Base-by-base conservation (phyloP, 129 eudicot genomes). In the Mikania micrantha region DNA sequence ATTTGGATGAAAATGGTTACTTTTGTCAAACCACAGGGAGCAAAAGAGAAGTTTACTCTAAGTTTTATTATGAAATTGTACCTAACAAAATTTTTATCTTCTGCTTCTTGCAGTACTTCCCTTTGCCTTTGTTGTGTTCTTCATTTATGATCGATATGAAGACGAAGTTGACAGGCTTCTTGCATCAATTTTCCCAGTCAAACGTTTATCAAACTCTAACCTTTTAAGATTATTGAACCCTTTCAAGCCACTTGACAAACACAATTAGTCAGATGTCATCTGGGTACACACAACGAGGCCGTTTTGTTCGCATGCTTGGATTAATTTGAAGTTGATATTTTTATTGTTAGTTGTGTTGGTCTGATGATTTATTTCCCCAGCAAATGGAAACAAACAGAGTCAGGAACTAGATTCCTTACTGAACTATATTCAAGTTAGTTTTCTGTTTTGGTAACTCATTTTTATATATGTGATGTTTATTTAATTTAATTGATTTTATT, bases 81-180 rank as follows among this genome's bases (percentile, higher is more conserved):
- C 2, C 32, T 21, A 34, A 35, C 38, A 15, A 6, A 54, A 19
- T 15, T 20, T 34, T 2, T 69, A 8, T 71, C 27, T 0, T 16
- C 4, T 13, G 7, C n/a, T 31, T 21, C 2, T 72, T 72, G 77
- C 77, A 73, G 71, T 73, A 11, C 31, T 73, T 25, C 78, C 78
- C 0, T 49, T 73, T 53, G 50, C 28, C 32, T 73, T 64, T 53
- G 35, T 65, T 7, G 27, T 53, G 47, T 64, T 74, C 36, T 64
- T 52, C 72, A 53, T 64, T 3, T 74, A 74, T 40, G 72, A 74
- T 53, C 31, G 10, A 64, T 64, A 52, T n/a, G 72, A 74, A 74
- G 78, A 64, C 3, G 57, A 28, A 74, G 78, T 74, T 19, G 78
- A 74, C 59, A 25, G 47, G 66, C 64, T 64, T 64, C 3, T 74